phyloP scores from a whole-genome alignment of 495 filamentous ascomycete species.

The Penicillium bovifimosum region DNA sequence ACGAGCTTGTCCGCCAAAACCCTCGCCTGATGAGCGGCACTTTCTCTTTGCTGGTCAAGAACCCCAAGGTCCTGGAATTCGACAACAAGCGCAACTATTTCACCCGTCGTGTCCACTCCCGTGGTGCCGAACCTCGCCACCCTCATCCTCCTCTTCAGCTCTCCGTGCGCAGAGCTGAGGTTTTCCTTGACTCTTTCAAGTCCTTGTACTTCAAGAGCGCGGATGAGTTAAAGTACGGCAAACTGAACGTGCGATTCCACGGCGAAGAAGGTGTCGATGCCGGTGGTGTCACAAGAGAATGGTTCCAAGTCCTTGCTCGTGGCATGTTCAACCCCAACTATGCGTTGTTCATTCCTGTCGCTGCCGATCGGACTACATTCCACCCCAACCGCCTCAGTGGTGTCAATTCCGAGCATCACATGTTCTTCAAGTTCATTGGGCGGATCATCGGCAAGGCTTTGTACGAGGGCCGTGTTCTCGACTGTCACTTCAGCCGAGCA shows the following conservation, averaged over 20 bases:
- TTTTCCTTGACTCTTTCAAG: conserved; percentile 98
- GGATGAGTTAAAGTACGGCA: conserved; percentile 96
- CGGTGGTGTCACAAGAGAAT: conserved; percentile 95
- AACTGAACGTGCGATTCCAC: conserved; percentile 94
- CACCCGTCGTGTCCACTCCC: conserved; percentile 81
- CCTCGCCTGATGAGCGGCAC: conserved; percentile 98
- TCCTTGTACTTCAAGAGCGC: conserved; percentile 90
- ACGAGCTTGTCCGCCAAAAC: conserved; percentile 94
- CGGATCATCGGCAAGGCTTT: conserved; percentile 98
- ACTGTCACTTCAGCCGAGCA: conserved; percentile 97
- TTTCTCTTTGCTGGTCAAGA: conserved; percentile 92
- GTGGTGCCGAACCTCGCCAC: conserved; percentile 58
- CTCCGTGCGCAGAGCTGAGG: conserved; percentile 83
- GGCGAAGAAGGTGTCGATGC: conserved; percentile 98
- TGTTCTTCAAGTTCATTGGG: conserved; percentile 99
- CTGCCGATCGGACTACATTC: conserved; percentile 98
- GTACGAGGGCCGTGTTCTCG: conserved; percentile 91
- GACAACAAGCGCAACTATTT: conserved; percentile 99
- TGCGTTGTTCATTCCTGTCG: conserved; percentile 90
- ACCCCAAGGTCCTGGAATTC: conserved; percentile 97
- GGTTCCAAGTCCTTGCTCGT: conserved; percentile 95
- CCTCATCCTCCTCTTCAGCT: conserved; percentile 78
- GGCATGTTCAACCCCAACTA: conserved; percentile 99
- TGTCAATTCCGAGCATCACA: conserved; percentile 90
- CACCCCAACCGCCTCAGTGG: conserved; percentile 90